A percentile compares a stretch with the other conserved stretches of the same genome.
These are phyloP conservation scores for Dalbergia cochinchinensis DNA, from an alignment of 306 rosid species.

Conservation along the genomic window DNA sequence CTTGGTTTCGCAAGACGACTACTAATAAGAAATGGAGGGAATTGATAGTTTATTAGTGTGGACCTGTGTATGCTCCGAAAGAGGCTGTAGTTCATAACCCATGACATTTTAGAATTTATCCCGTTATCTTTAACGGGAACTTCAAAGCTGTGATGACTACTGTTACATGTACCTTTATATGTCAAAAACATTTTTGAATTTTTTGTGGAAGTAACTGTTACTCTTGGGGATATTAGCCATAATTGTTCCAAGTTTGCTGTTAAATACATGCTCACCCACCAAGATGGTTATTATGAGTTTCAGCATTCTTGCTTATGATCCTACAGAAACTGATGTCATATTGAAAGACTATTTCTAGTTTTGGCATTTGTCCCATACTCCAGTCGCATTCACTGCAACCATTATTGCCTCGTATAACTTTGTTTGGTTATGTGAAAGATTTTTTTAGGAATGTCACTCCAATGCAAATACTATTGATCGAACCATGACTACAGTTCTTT, in stretches of 20 bases:
- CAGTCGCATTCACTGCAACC: too few relatives aligned
- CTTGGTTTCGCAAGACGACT: too few relatives aligned
- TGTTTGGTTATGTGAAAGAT: constrained; percentile 1
- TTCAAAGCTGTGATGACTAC: background rate
- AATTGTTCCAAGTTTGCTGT: constrained; percentile 9
- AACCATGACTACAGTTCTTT: constrained; percentile 2
- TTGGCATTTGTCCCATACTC: background rate
- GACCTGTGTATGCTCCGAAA: background rate
- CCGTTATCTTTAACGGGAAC: constrained; percentile 1
- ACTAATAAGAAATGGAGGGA: too few relatives aligned
- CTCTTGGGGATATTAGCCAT: constrained; percentile 17
- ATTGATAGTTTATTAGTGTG: constrained; percentile 18
- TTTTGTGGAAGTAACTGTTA: constrained; percentile 1
- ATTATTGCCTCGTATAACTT: too few relatives aligned
- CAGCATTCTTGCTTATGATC: constrained; percentile 19
- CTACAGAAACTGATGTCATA: constrained; percentile 1
- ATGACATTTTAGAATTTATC: background rate
- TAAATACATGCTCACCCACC: constrained; percentile 9
- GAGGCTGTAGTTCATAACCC: background rate
- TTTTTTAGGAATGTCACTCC: constrained; percentile 4
- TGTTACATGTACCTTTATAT: constrained; percentile 20
- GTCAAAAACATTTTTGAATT: constrained; percentile 9
- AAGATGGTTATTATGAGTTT: constrained; percentile 2
- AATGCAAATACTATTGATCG: background rate
- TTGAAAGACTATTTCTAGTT: background rate